These are phyloP conservation scores for Biscogniauxia sp. DNA, from an alignment of 2,329 filamentous ascomycete species.

Conservation along the genomic window DNA sequence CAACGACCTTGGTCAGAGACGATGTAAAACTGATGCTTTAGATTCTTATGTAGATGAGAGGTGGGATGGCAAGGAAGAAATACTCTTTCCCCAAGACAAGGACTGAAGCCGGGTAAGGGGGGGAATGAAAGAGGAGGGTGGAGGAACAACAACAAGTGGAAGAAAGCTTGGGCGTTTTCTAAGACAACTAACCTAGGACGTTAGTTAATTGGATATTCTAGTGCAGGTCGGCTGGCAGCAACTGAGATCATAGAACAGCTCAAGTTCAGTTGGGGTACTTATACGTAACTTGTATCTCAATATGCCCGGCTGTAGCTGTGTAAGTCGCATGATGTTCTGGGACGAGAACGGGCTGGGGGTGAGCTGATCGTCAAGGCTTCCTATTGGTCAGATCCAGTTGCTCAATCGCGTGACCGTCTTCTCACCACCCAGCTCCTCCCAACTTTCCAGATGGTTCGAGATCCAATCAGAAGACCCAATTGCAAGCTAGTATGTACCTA, in stretches of 20 bases:
- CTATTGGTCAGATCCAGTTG: background rate
- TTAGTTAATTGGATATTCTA: conserved; percentile 8
- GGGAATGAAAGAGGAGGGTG: background rate
- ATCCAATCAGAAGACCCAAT: background rate
- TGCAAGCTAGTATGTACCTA: background rate
- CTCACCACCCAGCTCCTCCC: background rate
- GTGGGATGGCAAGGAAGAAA: conserved; percentile 9
- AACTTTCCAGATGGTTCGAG: background rate
- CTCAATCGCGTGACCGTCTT: background rate
- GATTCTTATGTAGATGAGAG: background rate
- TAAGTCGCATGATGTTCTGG: background rate
- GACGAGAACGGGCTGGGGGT: background rate
- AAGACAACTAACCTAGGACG: conserved; percentile 6
- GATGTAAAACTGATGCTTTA: background rate
- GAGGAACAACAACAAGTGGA: background rate
- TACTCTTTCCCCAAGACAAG: conserved; percentile 6
- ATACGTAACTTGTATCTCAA: background rate
- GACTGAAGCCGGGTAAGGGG: background rate
- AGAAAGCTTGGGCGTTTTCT: conserved; percentile 4
- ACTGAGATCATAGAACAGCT: background rate
- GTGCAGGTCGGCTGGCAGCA: background rate
- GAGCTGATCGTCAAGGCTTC: background rate
- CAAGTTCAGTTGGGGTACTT: background rate
- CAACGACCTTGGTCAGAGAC: background rate
- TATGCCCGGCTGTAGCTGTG: background rate